A percentile compares a stretch with the other conserved stretches of the same genome.
phyloP scores from a whole-genome alignment of 306 rosid species.

The Rosa persica region DNA sequence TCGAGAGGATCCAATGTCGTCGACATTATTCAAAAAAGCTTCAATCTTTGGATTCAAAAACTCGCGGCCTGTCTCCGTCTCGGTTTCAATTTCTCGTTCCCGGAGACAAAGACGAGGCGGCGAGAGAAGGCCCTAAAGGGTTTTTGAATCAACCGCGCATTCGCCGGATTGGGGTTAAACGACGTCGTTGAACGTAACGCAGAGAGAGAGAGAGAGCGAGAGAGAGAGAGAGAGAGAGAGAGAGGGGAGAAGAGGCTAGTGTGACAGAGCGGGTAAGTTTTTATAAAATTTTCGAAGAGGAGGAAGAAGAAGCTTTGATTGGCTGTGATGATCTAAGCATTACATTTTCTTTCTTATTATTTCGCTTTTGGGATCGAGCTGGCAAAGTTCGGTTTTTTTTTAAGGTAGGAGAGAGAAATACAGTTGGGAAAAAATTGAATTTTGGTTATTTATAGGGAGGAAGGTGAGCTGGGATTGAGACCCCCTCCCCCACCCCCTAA shows the following conservation, averaged over 20 bases:
- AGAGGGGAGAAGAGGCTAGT: not conserved
- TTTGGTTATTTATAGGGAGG: not conserved
- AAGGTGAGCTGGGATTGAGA: not conserved
- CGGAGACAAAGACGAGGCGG: not conserved
- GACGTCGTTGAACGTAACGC: slow-evolving; percentile 1
- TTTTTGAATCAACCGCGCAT: not conserved
- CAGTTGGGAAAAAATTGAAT: not conserved
- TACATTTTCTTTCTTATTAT: not conserved
- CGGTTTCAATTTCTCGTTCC: not conserved
- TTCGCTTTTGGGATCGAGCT: not conserved
- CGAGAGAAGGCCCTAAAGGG: not conserved
- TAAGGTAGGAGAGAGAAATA: not conserved
- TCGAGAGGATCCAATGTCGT: slow-evolving; percentile 59
- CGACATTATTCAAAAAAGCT: slow-evolving; percentile 33
- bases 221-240: slow-evolving; percentile 2
- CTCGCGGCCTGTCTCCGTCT: not conserved
- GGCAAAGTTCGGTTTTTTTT: slow-evolving; percentile 2
- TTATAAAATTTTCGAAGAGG: slow-evolving; percentile 32
- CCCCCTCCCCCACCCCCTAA: not conserved
- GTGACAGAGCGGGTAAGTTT: slow-evolving; percentile 31
- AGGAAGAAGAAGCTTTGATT: not conserved
- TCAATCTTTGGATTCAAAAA: not conserved
- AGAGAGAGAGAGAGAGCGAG: not conserved
- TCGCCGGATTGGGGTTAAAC: not conserved
- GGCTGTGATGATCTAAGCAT: not conserved